These are phyloP conservation scores for Coemansia sp. DNA, from an alignment of 192 early-diverging fungal species.

Conservation along the genomic window DNA sequence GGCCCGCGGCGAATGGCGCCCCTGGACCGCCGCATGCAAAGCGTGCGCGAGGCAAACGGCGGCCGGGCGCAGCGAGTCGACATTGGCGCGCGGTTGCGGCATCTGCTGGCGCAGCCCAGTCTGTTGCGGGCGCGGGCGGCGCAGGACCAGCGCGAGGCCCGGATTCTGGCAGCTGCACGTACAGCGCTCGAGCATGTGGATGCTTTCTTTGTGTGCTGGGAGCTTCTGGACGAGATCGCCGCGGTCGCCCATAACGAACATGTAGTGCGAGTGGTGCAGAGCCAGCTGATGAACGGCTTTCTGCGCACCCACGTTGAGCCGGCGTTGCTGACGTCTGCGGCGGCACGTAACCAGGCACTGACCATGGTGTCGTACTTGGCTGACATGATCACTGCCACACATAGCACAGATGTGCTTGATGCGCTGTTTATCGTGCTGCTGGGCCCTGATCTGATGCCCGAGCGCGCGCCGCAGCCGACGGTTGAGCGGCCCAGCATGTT, in stretches of 20 bases:
- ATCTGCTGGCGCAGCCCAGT: constrained; percentile 14
- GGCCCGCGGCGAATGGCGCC: constrained; percentile 25
- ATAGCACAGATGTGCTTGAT: constrained; percentile 37
- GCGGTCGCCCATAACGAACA: constrained; percentile 12
- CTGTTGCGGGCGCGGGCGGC: constrained; percentile 22
- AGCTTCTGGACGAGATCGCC: constrained; percentile 47
- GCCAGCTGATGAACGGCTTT: constrained; percentile 35
- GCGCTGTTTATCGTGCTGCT: constrained; percentile 42
- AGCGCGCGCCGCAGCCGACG: constrained; percentile 15
- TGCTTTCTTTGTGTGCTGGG: constrained; percentile 51
- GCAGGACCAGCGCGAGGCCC: constrained; percentile 32
- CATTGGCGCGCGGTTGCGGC: constrained; percentile 15
- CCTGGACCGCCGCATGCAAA: constrained; percentile 16
- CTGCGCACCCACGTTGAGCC: constrained; percentile 47
- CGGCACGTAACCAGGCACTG: constrained; percentile 34
- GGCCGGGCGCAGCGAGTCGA: neutral
- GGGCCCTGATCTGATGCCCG: constrained; percentile 37
- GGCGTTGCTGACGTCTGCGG: constrained; percentile 25
- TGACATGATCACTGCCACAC: constrained; percentile 40
- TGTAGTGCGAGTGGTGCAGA: constrained; percentile 29
- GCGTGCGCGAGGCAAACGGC: neutral
- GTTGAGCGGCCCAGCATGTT: neutral
- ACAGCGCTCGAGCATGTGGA: constrained; percentile 36
- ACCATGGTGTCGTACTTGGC: constrained; percentile 41
- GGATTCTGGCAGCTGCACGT: constrained; percentile 18